These are phyloP conservation scores for Peltaster fructicola DNA, from an alignment of 2,329 filamentous ascomycete species.

Conservation along the genomic window DNA sequence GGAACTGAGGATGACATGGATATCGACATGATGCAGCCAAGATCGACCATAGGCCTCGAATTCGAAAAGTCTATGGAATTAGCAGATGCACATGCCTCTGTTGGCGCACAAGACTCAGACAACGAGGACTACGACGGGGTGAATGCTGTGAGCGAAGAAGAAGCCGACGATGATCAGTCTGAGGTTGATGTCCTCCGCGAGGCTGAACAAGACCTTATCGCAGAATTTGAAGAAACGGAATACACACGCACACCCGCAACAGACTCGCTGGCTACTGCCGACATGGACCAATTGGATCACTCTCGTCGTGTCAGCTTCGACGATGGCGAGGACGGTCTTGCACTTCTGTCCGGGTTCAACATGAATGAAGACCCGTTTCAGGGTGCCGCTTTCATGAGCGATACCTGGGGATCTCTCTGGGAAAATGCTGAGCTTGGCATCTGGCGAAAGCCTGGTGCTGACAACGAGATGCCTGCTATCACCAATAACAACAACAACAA, in stretches of 20 bases:
- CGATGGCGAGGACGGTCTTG: constrained; percentile 6
- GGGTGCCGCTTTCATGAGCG: constrained; percentile 10
- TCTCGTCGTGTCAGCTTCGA: constrained; percentile 4
- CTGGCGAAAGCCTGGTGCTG: constrained; percentile 10
- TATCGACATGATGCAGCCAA: no score
- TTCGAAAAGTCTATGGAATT: no score
- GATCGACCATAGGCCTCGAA: no score
- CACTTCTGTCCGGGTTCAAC: constrained; percentile 7
- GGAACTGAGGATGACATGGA: no score
- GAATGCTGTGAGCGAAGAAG: constrained; percentile 15
- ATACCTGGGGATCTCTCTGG: constrained; percentile 11
- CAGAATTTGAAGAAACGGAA: constrained; percentile 14
- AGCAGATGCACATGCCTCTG: no score
- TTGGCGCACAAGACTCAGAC: no score
- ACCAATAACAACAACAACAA: constrained; percentile 9
- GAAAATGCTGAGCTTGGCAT: constrained; percentile 15
- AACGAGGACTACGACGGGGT: constrained; percentile 15
- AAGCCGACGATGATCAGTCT: constrained; percentile 11
- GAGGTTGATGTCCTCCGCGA: constrained; percentile 11
- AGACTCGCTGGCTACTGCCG: constrained; percentile 7
- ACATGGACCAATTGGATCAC: constrained; percentile 11
- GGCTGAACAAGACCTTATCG: constrained; percentile 13
- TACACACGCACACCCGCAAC: no score
- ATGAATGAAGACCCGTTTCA: constrained; percentile 16
- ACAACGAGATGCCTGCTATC: constrained; percentile 7